phyloP scores from a whole-genome alignment of 768 basidiomycete species.

The Nevesoporus exiguus region DNA sequence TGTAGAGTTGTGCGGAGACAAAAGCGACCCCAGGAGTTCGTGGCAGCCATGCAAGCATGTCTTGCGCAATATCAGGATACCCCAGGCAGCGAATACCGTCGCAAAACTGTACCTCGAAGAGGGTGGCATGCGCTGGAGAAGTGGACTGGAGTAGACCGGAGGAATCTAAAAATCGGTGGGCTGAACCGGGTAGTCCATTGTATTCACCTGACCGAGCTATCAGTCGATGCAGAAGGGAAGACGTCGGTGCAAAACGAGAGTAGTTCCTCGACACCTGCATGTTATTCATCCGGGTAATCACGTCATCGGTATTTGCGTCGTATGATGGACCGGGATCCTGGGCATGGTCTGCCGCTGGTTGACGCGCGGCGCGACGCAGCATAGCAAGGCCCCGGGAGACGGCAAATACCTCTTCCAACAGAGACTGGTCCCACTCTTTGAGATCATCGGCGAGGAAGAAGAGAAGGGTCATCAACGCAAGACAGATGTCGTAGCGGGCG shows the following conservation, averaged over 20 bases:
- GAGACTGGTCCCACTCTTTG: slow-evolving; percentile 57
- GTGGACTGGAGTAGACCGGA: slow-evolving; percentile 65
- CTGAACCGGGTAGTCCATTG: slow-evolving; percentile 51
- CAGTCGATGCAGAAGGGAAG: slow-evolving; percentile 63
- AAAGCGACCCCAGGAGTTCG: slow-evolving; percentile 73
- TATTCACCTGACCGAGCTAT: slow-evolving; percentile 50
- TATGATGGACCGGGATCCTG: slow-evolving; percentile 32
- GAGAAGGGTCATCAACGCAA: slow-evolving; percentile 61
- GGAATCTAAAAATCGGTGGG: slow-evolving; percentile 67
- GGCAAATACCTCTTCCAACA: slow-evolving; percentile 72
- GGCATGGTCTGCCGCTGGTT: slow-evolving; percentile 45
- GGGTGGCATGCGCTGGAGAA: slow-evolving; percentile 63
- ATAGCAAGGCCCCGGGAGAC: slow-evolving; percentile 77
- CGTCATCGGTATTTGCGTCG: slow-evolving; percentile 54
- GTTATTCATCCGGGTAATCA: slow-evolving; percentile 59
- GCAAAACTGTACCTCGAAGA: slow-evolving; percentile 70
- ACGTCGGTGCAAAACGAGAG: slow-evolving; percentile 46
- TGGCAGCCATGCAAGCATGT: slow-evolving; percentile 75
- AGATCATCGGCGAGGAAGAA: slow-evolving; percentile 69
- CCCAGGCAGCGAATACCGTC: slow-evolving; percentile 63
- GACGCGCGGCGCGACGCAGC: slow-evolving; percentile 57
- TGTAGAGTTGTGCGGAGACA: slow-evolving; percentile 63
- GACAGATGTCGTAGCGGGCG: slow-evolving; percentile 72
- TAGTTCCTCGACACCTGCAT: slow-evolving; percentile 64
- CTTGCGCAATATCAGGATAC: slow-evolving; percentile 56